phyloP scores from a whole-genome alignment of 1,284 basidiomycete species.

The Inonotus hispidus region DNA sequence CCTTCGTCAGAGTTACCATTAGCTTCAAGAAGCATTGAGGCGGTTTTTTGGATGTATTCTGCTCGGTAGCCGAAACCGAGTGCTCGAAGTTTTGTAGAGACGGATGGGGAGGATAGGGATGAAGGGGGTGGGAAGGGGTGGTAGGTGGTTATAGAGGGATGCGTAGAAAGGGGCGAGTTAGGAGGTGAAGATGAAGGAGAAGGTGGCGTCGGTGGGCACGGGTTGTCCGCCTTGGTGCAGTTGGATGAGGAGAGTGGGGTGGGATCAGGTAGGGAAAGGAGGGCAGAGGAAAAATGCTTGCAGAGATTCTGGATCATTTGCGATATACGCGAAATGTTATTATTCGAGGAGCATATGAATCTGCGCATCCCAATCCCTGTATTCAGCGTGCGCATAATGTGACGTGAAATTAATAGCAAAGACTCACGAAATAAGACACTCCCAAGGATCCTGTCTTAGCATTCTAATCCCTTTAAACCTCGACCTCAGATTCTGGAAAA shows the following conservation, averaged over 20 bases:
- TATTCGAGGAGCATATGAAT: conserved; percentile 98
- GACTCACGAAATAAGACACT: conserved; percentile 85
- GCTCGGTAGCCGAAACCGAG: conserved; percentile 97
- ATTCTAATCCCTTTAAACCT: conserved; percentile 70
- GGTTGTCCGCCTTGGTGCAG: background rate
- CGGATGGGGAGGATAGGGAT: conserved; percentile 55
- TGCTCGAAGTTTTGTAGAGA: conserved; percentile 62
- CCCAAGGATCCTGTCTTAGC: conserved; percentile 93
- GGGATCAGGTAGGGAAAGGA: conserved; percentile 50
- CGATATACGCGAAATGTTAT: conserved; percentile 90
- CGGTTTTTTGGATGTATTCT: conserved; percentile 81
- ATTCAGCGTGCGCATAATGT: conserved; percentile 11
- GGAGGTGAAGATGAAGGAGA: conserved; percentile 17
- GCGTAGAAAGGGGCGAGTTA: background rate
- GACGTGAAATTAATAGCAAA: background rate
- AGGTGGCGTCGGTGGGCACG: background rate
- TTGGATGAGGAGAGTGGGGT: background rate
- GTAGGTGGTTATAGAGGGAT: conserved; percentile 37
- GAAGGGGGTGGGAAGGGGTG: conserved; percentile 85
- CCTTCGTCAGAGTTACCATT: conserved; percentile 40
- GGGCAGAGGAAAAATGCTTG: conserved; percentile 60
- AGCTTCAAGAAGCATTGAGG: conserved; percentile 67
- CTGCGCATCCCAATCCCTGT: conserved; percentile 35
- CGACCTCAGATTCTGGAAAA: conserved; percentile 62
- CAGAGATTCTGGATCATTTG: conserved; percentile 81